Evolutionary conservation across 495 filamentous ascomycete species (phyloP).

Genomic region (Hypomontagnella submonticulosa): DNA sequence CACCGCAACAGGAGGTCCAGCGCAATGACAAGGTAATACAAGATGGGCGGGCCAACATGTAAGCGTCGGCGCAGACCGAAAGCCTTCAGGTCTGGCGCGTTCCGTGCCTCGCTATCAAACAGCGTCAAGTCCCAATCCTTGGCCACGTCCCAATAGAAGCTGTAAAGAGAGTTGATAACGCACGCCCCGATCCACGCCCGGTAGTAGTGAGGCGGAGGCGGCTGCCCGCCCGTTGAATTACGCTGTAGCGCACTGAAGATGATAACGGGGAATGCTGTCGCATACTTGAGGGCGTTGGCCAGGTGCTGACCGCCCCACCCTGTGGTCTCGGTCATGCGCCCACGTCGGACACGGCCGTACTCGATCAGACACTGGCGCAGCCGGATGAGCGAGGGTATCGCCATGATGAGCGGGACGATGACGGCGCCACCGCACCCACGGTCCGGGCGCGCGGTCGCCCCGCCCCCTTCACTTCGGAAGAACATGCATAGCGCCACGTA

Average conservation of each 20-base stretch:
- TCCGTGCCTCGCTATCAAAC: slow-evolving; percentile 64
- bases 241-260: slow-evolving; percentile 78
- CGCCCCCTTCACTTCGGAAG: slow-evolving; percentile 65
- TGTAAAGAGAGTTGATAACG: slow-evolving; percentile 85
- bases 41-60: slow-evolving; percentile 71
- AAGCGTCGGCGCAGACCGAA: slow-evolving; percentile 80
- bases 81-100: slow-evolving; percentile 64
- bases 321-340: slow-evolving; percentile 54
- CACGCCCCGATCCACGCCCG: slow-evolving; percentile 69
- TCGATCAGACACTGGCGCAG: slow-evolving; percentile 93
- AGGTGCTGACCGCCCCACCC: slow-evolving; percentile 85
- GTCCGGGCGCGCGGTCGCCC: slow-evolving; percentile 82
- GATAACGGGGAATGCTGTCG: slow-evolving; percentile 91
- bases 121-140: slow-evolving; percentile 96
- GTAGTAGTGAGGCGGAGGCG: slow-evolving; percentile 53
- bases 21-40: slow-evolving; percentile 84
- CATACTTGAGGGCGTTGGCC: slow-evolving; percentile 93
- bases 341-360: slow-evolving; percentile 75
- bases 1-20: slow-evolving; percentile 84
- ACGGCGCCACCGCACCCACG: slow-evolving; percentile 80
- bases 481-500: slow-evolving; percentile 93
- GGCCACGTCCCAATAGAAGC: slow-evolving; percentile 97
- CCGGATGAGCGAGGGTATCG: slow-evolving; percentile 84
- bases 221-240: slow-evolving; percentile 64
- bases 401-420: slow-evolving; percentile 81